Percentiles rank a stretch among this genome's conserved stretches.
Evolutionary conservation across 352 stramenopile species (phyloP).

Genomic region (Phytophthora europaea): DNA sequence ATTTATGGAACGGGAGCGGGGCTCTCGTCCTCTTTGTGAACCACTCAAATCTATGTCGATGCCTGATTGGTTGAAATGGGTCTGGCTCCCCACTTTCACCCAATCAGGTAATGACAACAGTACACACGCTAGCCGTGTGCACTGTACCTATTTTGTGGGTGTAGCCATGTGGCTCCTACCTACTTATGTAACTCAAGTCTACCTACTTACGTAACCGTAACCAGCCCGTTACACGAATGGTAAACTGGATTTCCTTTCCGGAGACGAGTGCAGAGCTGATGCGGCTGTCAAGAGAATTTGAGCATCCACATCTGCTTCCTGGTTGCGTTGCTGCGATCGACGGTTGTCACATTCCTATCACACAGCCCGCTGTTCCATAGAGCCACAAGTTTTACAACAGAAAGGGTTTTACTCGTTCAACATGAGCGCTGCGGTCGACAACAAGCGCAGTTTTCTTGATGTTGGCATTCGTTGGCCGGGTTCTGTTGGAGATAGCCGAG

Average conservation of each 20-base stretch:
- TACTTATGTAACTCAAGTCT: too few relatives aligned
- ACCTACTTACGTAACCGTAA: too few relatives aligned
- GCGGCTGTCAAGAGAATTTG: not conserved
- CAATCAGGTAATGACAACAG: too few relatives aligned
- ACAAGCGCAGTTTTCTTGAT: not conserved
- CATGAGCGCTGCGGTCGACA: not conserved
- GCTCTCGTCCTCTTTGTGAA: too few relatives aligned
- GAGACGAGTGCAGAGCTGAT: not conserved
- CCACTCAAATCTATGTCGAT: too few relatives aligned
- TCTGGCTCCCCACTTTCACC: too few relatives aligned
- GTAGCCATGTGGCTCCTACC: too few relatives aligned
- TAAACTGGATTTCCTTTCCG: not conserved
- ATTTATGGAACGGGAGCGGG: too few relatives aligned
- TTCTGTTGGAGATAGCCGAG: not conserved
- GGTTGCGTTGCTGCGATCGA: not conserved
- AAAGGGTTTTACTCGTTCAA: not conserved
- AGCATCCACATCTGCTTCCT: not conserved
- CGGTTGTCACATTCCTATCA: not conserved
- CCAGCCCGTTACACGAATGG: too few relatives aligned
- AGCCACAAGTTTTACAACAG: not conserved
- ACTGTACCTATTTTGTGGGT: too few relatives aligned
- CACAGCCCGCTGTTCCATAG: not conserved
- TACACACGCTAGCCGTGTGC: too few relatives aligned
- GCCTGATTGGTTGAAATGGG: too few relatives aligned
- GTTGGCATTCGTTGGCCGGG: not conserved